Percentiles rank a stretch among this genome's conserved stretches.
Evolutionary conservation across 768 basidiomycete species (phyloP).

Genomic region (Termitomyces sp.): DNA sequence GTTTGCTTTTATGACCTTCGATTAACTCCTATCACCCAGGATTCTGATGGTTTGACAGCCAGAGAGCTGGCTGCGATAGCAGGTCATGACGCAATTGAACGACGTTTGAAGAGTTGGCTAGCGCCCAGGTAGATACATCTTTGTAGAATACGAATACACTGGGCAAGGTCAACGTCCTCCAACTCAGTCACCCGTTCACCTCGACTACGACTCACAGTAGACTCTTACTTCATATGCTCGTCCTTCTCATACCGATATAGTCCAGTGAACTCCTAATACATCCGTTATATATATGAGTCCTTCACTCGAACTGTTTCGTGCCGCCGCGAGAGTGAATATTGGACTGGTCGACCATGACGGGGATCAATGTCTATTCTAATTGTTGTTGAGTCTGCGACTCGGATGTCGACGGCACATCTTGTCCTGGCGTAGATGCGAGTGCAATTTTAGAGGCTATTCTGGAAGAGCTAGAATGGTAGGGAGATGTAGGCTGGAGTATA

Average conservation of each 20-base stretch:
- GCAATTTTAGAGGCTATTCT: slow-evolving; percentile 2
- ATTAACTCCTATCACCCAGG: slow-evolving; percentile 35
- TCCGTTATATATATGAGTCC: not conserved
- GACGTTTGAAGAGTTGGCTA: slow-evolving; percentile 17
- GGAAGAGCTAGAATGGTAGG: slow-evolving; percentile 43
- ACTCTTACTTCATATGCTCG: not conserved
- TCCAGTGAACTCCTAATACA: not conserved
- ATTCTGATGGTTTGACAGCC: slow-evolving; percentile 62
- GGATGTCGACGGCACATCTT: not conserved
- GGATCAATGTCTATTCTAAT: not conserved
- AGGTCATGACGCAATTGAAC: slow-evolving; percentile 51
- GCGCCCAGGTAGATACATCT: not conserved
- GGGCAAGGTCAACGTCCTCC: not conserved
- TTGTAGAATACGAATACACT: not conserved
- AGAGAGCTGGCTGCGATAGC: slow-evolving; percentile 57
- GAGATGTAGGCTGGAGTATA: slow-evolving; percentile 54
- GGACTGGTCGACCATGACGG: not conserved
- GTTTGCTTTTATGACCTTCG: not conserved
- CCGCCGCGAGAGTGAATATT: not conserved
- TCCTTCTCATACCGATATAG: not conserved
- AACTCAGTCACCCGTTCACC: not conserved
- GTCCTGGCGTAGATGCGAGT: not conserved
- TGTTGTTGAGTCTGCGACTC: not conserved
- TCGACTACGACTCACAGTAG: not conserved
- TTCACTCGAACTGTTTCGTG: not conserved